These are phyloP conservation scores for Ceratocystiopsis brevicomis DNA, from an alignment of 2,329 filamentous ascomycete species.

Conservation along the genomic window DNA sequence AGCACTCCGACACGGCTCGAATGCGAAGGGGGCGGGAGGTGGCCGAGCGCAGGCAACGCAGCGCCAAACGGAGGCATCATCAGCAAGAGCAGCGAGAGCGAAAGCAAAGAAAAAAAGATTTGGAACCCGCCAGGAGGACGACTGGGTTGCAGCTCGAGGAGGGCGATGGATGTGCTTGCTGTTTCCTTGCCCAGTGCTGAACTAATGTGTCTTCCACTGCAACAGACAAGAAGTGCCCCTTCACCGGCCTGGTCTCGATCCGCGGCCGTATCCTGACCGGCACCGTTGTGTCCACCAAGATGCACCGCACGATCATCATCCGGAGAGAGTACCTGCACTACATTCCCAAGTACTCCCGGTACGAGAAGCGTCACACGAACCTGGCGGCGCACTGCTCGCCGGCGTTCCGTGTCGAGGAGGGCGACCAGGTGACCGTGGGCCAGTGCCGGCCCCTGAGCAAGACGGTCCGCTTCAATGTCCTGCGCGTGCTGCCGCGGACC, in stretches of 20 bases:
- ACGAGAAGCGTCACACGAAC: constrained; percentile 99
- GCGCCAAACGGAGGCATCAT: neutral
- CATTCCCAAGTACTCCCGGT: constrained; percentile 98
- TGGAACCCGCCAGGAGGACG: too few relatives aligned
- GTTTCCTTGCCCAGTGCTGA: too few relatives aligned
- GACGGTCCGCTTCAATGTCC: constrained; percentile 99
- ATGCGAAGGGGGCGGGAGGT: too few relatives aligned
- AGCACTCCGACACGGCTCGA: neutral
- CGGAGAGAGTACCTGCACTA: constrained; percentile 99
- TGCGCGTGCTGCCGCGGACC: constrained; percentile 92
- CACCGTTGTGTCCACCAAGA: constrained; percentile 99
- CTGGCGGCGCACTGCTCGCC: constrained; percentile 96
- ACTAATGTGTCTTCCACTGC: neutral
- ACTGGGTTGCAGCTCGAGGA: too few relatives aligned
- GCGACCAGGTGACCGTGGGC: constrained; percentile 97
- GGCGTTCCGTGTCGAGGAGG: constrained; percentile 99
- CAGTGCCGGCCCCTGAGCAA: constrained; percentile 99
- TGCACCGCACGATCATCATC: constrained; percentile 99
- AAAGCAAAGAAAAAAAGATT: too few relatives aligned
- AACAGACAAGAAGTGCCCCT: constrained; percentile 99
- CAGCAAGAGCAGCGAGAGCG: too few relatives aligned
- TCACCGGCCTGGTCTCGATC: constrained; percentile 97
- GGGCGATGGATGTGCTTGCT: too few relatives aligned
- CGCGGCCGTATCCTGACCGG: constrained; percentile 99
- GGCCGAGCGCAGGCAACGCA: too few relatives aligned